A percentile compares a stretch with the other conserved stretches of the same genome.
Evolutionary conservation across 2,329 filamentous ascomycete species (phyloP).

Genomic region (Alternaria brassicicola): DNA sequence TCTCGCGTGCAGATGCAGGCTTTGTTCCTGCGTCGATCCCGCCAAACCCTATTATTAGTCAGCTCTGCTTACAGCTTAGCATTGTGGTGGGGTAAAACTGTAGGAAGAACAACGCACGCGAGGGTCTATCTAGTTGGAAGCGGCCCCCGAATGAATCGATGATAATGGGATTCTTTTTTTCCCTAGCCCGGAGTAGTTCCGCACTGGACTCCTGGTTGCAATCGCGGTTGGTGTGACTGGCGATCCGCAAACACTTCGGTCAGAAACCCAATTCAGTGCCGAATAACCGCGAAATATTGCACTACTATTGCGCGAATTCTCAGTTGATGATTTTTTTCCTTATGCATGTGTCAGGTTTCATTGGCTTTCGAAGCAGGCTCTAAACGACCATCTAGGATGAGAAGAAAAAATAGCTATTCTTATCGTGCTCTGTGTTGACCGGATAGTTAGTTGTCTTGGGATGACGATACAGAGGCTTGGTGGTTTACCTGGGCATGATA

Average conservation of each 20-base stretch:
- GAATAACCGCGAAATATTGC: not conserved
- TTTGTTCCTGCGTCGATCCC: slow-evolving; percentile 2
- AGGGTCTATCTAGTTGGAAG: not conserved
- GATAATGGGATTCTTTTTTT: not conserved
- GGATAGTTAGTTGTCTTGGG: not conserved
- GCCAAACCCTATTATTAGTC: slow-evolving; percentile 7
- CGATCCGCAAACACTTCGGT: not conserved
- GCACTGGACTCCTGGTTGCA: not conserved
- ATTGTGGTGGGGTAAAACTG: not conserved
- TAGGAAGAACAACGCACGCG: not conserved
- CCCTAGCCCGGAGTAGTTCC: not conserved
- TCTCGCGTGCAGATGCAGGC: not conserved
- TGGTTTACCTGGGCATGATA: not conserved
- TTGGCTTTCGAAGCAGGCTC: not conserved
- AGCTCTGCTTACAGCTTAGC: slow-evolving; percentile 3
- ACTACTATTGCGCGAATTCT: not conserved
- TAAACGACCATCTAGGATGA: not conserved
- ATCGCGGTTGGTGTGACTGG: not conserved
- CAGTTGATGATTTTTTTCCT: not conserved
- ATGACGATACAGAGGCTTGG: slow-evolving; percentile 1
- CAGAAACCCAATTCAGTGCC: not conserved
- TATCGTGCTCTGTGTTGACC: not conserved
- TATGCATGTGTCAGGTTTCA: not conserved
- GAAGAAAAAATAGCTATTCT: not conserved
- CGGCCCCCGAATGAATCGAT: not conserved